Evolutionary conservation across 768 basidiomycete species (phyloP), one percentile per base, ranked within the genome.

Genomic region (Gelatoporia subvermispora): DNA sequence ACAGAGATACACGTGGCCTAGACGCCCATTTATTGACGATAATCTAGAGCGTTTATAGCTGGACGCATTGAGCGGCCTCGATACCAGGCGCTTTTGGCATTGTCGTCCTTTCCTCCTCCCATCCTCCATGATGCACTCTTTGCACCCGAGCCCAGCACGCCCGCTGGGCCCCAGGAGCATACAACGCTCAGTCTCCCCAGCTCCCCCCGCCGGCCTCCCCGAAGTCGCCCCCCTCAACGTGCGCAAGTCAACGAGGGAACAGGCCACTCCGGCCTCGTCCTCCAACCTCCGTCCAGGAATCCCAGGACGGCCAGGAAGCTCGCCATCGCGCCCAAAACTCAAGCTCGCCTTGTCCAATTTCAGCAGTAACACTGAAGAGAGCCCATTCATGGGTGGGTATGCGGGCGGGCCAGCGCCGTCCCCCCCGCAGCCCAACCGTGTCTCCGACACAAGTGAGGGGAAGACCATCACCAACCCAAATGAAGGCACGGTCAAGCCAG

Each of bases 131-230:
- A 60, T 62, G 56, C 57, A 60, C 41, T 59, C 63, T 47, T 49
- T 59, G 45, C 64, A 60, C 41, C 49, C 62, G 20, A 50, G 48
- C 47, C 58, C 60, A 10, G 49, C 65, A 17, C 72, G 77, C 46
- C 80, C 80, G 35, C 63, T 71, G 47, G 81, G 81, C 22, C 81
- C 81, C 38, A 76, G 79, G 25, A 69, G 57, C 13, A 54, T 66
- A 38, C 68, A 57, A 38, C 72, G 76, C 28, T 58, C 76, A 0
- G 62, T 74, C 35, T 79, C 73, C 5, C 76, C 73, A 0, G 62
- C 68, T 23, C 62, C 65, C 42, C 52, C 47, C 31, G 51, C 51
- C 47, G 39, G 37, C 44, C 57, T 68, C 47, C 58, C 65, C 1
- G 73, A 64, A 42, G 65, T 61, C 16, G 62, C 62, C 16, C 73